Evolutionary conservation across 495 filamentous ascomycete species (phyloP).

Genomic region (Penicillium coffeae): DNA sequence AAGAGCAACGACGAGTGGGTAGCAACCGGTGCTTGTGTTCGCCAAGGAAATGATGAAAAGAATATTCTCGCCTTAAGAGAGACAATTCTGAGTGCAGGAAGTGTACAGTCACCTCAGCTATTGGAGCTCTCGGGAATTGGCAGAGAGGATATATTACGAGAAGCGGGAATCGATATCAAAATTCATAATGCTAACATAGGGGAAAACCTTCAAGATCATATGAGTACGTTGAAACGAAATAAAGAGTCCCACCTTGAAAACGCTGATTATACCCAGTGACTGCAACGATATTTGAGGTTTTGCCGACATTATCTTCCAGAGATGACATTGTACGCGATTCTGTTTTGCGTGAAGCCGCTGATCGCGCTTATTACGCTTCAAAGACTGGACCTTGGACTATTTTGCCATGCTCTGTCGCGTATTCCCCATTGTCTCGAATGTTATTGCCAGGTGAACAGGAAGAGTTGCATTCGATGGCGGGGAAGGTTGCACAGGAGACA

Average conservation of each 20-base stretch:
- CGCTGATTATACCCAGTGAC: neutral
- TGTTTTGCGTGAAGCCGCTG: no score
- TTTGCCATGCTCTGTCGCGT: no score
- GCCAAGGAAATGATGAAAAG: constrained; percentile 28
- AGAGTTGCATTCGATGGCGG: no score
- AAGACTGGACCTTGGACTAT: no score
- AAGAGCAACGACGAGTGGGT: constrained; percentile 23
- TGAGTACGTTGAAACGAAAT: neutral
- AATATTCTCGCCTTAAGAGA: constrained; percentile 47
- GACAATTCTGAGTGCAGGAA: constrained; percentile 48
- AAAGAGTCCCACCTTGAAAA: neutral
- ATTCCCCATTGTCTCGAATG: no score
- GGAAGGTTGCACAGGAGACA: no score
- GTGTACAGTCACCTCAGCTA: constrained; percentile 50
- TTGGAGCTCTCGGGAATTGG: constrained; percentile 59
- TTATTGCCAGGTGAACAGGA: no score
- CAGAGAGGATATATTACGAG: constrained; percentile 18
- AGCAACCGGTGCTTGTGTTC: constrained; percentile 22
- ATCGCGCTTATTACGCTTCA: no score
- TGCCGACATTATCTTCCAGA: no score
- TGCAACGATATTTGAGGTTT: neutral
- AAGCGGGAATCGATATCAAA: constrained; percentile 30
- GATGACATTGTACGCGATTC: no score
- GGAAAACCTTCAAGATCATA: constrained; percentile 46
- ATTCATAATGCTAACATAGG: constrained; percentile 41